Conservation (phyloP, 2,329 filamentous ascomycete genomes). For the Gremmenia infestans region DNA sequence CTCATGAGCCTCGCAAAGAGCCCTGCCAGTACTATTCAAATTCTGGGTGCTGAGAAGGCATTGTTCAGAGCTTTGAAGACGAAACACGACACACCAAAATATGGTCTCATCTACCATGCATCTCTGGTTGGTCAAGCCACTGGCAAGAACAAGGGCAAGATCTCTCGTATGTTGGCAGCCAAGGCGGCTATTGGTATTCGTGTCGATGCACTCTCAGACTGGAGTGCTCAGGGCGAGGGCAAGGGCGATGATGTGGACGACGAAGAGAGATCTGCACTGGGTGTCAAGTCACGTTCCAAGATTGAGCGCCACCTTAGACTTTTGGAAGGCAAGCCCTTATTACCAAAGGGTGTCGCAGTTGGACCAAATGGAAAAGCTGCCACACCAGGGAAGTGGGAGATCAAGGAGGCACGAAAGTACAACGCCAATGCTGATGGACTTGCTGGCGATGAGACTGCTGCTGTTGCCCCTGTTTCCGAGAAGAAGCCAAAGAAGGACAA, state of each 20-base stretch:
- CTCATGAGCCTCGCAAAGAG: constrained; percentile 93
- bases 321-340: constrained; percentile 86
- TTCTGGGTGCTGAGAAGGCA: constrained; percentile 96
- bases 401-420: constrained; percentile 92
- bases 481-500: constrained; percentile 45
- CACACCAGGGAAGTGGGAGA: constrained; percentile 73
- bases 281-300: constrained; percentile 65
- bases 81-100: constrained; percentile 98
- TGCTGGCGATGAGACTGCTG: constrained; percentile 59
- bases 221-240: constrained; percentile 63
- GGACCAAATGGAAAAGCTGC: constrained; percentile 65
- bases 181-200: constrained; percentile 91
- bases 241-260: constrained; percentile 65
- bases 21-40: constrained; percentile 93
- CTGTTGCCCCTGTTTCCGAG: constrained; percentile 37
- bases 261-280: constrained; percentile 80
- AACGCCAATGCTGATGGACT: constrained; percentile 91
- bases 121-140: constrained; percentile 94
- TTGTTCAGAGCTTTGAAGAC: constrained; percentile 98
- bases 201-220: constrained; percentile 82
- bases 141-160: constrained; percentile 99
- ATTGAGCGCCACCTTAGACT: constrained; percentile 71
- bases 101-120: constrained; percentile 89
- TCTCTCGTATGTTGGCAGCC: constrained; percentile 90
- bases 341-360: constrained; percentile 69